Evolutionary conservation across 768 basidiomycete genomes (phyloP).

Genomic region (Suillus sp.): DNA sequence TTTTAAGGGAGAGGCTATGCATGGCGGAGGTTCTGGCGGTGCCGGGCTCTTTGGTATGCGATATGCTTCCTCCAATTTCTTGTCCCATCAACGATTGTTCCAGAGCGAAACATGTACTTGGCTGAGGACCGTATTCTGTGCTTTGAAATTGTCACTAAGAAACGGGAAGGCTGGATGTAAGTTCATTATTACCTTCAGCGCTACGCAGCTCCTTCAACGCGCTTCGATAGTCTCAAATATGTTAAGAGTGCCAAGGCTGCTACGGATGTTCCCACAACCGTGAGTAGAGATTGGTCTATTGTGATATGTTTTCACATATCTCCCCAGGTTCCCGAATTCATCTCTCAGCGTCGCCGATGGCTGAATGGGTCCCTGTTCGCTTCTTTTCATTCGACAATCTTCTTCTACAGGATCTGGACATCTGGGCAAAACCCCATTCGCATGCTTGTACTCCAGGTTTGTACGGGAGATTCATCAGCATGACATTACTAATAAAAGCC

Average conservation of each 20-base stretch:
- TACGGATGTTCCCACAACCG: conserved; percentile 92
- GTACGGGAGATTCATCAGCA: conserved; percentile 7
- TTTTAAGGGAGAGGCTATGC: conserved; percentile 92
- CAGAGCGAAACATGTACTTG: conserved; percentile 88
- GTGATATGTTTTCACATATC: conserved; percentile 6
- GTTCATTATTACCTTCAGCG: conserved; percentile 28
- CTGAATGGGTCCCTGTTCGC: conserved; percentile 91
- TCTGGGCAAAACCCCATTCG: conserved; percentile 90
- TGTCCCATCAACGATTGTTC: conserved; percentile 7
- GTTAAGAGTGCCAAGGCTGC: conserved; percentile 94
- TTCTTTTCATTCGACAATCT: conserved; percentile 88
- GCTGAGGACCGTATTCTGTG: conserved; percentile 91
- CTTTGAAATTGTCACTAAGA: conserved; percentile 93
- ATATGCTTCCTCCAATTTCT: not conserved
- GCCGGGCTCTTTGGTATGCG: conserved; percentile 67
- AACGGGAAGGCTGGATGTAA: conserved; percentile 79
- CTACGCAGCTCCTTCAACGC: conserved; percentile 2
- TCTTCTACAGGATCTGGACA: conserved; percentile 86
- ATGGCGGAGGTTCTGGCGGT: conserved; percentile 54
- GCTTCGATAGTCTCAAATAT: conserved; percentile 63
- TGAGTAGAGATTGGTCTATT: conserved; percentile 29
- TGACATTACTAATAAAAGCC: conserved; percentile 2
- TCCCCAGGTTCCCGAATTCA: conserved; percentile 81
- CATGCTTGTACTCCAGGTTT: conserved; percentile 67
- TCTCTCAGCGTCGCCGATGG: conserved; percentile 91